Conservation (phyloP, 192 early-diverging fungal genomes). For the Backusella liffmaniae region DNA sequence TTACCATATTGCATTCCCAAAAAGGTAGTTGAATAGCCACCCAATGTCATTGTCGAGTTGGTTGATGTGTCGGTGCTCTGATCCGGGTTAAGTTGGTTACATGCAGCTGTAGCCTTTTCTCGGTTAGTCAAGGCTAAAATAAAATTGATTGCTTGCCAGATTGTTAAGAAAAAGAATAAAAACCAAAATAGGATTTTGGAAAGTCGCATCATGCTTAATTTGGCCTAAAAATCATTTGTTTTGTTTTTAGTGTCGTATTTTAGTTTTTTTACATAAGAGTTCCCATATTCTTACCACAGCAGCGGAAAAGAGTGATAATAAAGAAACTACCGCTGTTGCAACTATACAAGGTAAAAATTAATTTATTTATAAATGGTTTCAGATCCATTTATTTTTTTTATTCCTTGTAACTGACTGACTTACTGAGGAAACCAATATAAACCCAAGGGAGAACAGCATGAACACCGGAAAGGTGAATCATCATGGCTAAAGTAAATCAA, state of each 20-base stretch:
- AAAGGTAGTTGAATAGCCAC: slow-evolving; percentile 18
- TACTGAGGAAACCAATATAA: slow-evolving; percentile 26
- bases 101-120: not conserved
- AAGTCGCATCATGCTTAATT: slow-evolving; percentile 22
- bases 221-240: slow-evolving; percentile 17
- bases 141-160: slow-evolving; percentile 29
- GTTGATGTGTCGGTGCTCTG: not conserved
- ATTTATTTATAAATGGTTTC: not conserved
- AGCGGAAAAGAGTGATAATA: slow-evolving; percentile 15
- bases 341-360: slow-evolving; percentile 16
- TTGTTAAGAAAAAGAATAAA: slow-evolving; percentile 13
- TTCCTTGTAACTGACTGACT: not conserved
- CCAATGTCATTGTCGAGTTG: slow-evolving; percentile 4
- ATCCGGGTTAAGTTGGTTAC: slow-evolving; percentile 1
- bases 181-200: slow-evolving; percentile 28
- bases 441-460: slow-evolving; percentile 27
- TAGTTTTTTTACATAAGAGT: not conserved
- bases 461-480: slow-evolving; percentile 25
- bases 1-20: slow-evolving; percentile 29
- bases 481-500: slow-evolving; percentile 23
- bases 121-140: slow-evolving; percentile 21
- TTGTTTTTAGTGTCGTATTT: not conserved
- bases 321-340: slow-evolving; percentile 19
- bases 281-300: slow-evolving; percentile 12
- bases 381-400: not conserved